Percentiles rank a stretch among this genome's conserved stretches.
phyloP scores from a whole-genome alignment of 2,329 filamentous ascomycete species.

The Pseudogymnoascus verrucosus region DNA sequence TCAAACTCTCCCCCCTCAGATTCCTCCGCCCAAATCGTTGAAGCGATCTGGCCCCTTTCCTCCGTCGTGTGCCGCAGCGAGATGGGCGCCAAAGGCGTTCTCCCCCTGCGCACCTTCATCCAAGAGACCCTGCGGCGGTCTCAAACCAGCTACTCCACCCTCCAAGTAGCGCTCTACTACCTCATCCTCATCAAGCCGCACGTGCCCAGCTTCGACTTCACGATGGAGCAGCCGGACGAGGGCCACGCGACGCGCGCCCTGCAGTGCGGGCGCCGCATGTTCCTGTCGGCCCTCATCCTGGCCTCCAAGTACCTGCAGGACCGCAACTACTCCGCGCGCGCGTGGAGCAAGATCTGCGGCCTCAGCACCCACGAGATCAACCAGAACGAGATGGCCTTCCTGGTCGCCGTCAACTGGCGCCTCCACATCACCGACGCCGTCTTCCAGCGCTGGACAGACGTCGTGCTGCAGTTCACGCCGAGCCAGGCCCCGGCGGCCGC shows the following conservation, averaged over 20 bases:
- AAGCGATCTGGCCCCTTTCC: slow-evolving; percentile 92
- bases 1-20: slow-evolving; percentile 50
- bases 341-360: slow-evolving; percentile 99
- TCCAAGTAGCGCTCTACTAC: slow-evolving; percentile 96
- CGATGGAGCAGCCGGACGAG: slow-evolving; percentile 74
- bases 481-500: slow-evolving; percentile 30
- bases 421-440: slow-evolving; percentile 84
- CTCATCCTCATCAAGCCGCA: slow-evolving; percentile 87
- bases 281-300: slow-evolving; percentile 85
- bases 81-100: slow-evolving; percentile 63
- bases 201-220: slow-evolving; percentile 76
- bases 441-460: slow-evolving; percentile 90
- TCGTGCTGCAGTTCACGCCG: slow-evolving; percentile 72
- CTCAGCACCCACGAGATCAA: slow-evolving; percentile 90
- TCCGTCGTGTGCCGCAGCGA: slow-evolving; percentile 70
- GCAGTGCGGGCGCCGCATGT: slow-evolving; percentile 96
- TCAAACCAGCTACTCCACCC: slow-evolving; percentile 91
- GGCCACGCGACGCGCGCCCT: slow-evolving; percentile 67
- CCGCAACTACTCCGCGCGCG: slow-evolving; percentile 91
- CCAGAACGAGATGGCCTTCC: slow-evolving; percentile 88
- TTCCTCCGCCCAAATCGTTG: slow-evolving; percentile 93
- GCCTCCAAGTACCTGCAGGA: slow-evolving; percentile 98
- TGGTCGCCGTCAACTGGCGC: slow-evolving; percentile 85
- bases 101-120: slow-evolving; percentile 91
- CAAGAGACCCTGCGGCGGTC: slow-evolving; percentile 94